Evolutionary conservation across 75 land plant genomes (phyloP), one percentile per base, ranked within the genome.

Genomic region (Pinus albicaulis): DNA sequence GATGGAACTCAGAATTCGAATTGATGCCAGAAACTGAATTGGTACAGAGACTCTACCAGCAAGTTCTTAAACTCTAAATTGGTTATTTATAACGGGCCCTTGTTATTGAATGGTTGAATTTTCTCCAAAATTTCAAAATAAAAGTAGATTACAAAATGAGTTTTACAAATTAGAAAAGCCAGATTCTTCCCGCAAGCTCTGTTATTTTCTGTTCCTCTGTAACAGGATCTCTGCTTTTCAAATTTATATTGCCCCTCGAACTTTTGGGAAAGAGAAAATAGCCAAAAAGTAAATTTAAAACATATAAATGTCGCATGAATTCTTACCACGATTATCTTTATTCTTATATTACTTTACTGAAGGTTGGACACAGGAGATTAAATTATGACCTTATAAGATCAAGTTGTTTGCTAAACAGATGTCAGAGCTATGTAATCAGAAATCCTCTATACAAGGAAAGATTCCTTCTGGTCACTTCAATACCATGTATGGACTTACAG

Each of bases 381-480:
- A n/a, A 38, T 41, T 20, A 38, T 36, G 31, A 68, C 0, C 48
- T 20, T 38, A 68, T 38, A 11, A 36, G 48, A 68, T 38, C 52
- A 44, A 44, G 8, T 68, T 68, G 19, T 59, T 25, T 74, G 12
- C 12, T 41, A 22, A 22, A 70, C 70, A 93, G 95, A 93, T 93
- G 95, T 85, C 91, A 28, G 91, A 88, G 68, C 77, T 82, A 59
- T 85, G 86, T 76, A 93, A 93, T 77, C 89, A 82, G 52, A 88
- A 73, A 75, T 65, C 80, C 17, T 74, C 79, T 3, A 48, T 91
- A 10, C 60, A 75, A 5, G 95, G 95, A 36, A 91, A 89, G 72
- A 86, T 90, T 20, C 95, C 95, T 15, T 82, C 83, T 1, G 93
- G 95, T 11, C 55, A 73, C 23, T 93, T 93, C 84, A 91, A 91